Base-by-base conservation (phyloP, 257 asterid species). In the Capsicum pubescens region DNA sequence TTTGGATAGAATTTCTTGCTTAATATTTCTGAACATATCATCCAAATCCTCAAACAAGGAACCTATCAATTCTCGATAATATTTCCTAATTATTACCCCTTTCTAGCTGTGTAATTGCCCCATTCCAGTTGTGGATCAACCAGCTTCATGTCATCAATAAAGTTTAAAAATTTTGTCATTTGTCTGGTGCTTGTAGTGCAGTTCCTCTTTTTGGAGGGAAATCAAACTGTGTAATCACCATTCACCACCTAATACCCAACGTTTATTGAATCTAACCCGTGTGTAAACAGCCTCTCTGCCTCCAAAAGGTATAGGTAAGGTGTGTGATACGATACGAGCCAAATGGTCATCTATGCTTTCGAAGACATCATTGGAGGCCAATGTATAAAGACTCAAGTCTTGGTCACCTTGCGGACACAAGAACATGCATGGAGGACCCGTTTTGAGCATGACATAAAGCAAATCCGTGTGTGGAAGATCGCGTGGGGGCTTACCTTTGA, bases 161-260 rank as follows among this genome's bases (percentile, higher is more conserved):
- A 66, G 72, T 35, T 66, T 66, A 19, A 66, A 48, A 66, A 32
- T 66, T 66, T 39, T 39, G 72, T 66, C 72, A 66, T 32, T 66
- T 35, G 10, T 66, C 72, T 13, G 48, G 19, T 66, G 48, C 10
- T 66, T 66, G 35, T 12, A 66, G 72, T 35, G 72, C 48, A 32
- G n/a, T 12, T 66, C 72, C 72, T 66, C n/a, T 42, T 66, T 66
- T 66, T 66, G 35, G 46, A 66, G 72, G 72, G n/a, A 66, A 66
- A 66, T 13, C 46, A 1, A 32, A 35, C 48, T 66, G 35, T 66
- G 72, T 66, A 66, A 66, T 66, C n/a, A 66, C 48, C 72, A 63
- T 19, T 60, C 36, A 60, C 67, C 35, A 64, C 71, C 71, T 32
- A 64, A 64, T 26, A 26, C 19, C 46, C 19, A 64, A 64, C 10